Base-by-base conservation (phyloP, 202 grass and related monocot species). In the Carex sylvatica region DNA sequence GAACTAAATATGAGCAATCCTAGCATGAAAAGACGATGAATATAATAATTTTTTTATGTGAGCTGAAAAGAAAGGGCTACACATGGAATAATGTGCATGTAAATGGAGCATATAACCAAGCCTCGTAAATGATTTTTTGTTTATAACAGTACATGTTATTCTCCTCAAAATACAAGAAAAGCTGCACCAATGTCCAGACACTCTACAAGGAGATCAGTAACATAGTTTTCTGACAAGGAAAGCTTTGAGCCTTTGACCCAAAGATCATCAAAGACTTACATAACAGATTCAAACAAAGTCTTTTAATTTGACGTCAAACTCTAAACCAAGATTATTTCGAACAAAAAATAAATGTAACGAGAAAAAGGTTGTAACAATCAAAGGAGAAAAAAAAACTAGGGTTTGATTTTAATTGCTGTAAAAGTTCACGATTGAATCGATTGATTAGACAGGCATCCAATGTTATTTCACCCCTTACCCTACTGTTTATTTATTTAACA, bases 401-500 rank as follows among this genome's bases (percentile, higher is more conserved):
- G 6, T 82, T 82, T 40, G 6, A 40, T 40, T 28, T 54, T 65
- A 51, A 26, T 81, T 16, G 80, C 80, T 69, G 80, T 82, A 82
- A 69, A 82, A 69, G 44, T 82, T 56, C 23, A 74, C 33, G 31
- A 71, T 75, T 71, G 19, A n/a, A n/a, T n/a, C n/a, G 70, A 84
- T 74, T 60, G 82, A 84, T 84, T 75, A 75, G 70, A 84, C 68
- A 84, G 60, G 61, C 33, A 82, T 22, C 62, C 62, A 82, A 69
- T 82, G 62, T 51, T 47, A 84, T 72, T 84, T 63, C 36, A 84
- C 54, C 19, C 52, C 23, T 62, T 62, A 59, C 55, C 82, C 73
- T 77, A 3, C 15, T 77, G 16, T 77, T 58, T 76, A 62, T 73
- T 84, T 75, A 75, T 84, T 73, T 75, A 75, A 71, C 56, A 84